phyloP scores from a whole-genome alignment of 164 flowering plant species.

The Sedum album region DNA sequence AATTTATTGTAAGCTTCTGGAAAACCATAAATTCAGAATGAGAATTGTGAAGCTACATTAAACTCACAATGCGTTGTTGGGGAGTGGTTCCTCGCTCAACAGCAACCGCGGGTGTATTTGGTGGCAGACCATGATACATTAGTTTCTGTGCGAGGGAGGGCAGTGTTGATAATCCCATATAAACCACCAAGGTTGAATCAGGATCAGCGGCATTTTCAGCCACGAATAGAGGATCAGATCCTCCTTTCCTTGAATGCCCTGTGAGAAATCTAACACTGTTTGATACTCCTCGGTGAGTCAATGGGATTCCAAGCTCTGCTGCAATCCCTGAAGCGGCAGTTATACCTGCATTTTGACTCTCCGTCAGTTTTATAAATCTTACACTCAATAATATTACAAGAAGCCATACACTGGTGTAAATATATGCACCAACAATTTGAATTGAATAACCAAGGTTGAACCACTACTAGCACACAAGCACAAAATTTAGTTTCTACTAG shows the following conservation, averaged over 20 bases:
- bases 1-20: neutral
- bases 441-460: too few species aligned
- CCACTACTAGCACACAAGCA: neutral
- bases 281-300: constrained; percentile 89
- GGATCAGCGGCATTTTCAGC: constrained; percentile 88
- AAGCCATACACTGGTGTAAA: neutral
- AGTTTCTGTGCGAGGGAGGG: constrained; percentile 66
- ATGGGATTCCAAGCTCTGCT: constrained; percentile 88
- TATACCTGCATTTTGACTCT: constrained; percentile 47
- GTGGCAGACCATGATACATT: constrained; percentile 68
- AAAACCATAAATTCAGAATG: neutral
- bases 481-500: neutral
- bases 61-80: constrained; percentile 70
- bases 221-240: constrained; percentile 85
- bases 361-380: neutral
- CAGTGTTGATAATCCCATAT: constrained; percentile 90
- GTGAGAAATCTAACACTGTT: constrained; percentile 90
- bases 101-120: constrained; percentile 78
- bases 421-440: too few species aligned
- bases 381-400: neutral
- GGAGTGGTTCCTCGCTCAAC: constrained; percentile 94
- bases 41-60: neutral
- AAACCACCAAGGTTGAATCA: constrained; percentile 85
- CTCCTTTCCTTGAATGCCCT: constrained; percentile 94
- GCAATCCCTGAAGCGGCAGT: constrained; percentile 99